A percentile compares a stretch with the other conserved stretches of the same genome.
Evolutionary conservation across 495 filamentous ascomycete species (phyloP).

Genomic region (Neurospora tetraspora): DNA sequence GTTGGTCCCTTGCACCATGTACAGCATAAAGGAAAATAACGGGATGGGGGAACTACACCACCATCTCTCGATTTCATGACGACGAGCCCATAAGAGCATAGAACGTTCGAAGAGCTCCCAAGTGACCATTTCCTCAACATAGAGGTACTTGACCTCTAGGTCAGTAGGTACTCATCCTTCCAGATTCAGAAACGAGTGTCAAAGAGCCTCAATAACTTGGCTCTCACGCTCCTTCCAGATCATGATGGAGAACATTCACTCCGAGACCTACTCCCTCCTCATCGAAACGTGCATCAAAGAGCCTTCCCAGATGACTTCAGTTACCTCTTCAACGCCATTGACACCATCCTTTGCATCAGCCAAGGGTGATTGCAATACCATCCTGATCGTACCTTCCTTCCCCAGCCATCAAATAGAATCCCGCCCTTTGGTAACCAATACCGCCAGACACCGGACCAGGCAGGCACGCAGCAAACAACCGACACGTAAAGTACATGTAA

Average conservation of each 20-base stretch:
- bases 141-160: too few relatives aligned
- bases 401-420: background rate
- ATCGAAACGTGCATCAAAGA: constrained; percentile 99
- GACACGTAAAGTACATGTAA: background rate
- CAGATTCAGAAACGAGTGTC: too few relatives aligned
- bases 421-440: background rate
- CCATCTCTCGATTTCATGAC: too few relatives aligned
- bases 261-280: constrained; percentile 95
- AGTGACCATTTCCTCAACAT: too few relatives aligned
- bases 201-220: background rate
- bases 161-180: too few relatives aligned
- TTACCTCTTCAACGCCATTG: constrained; percentile 97
- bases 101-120: too few relatives aligned
- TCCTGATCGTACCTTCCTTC: background rate
- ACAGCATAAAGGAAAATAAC: too few relatives aligned
- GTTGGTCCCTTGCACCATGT: too few relatives aligned
- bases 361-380: constrained; percentile 25
- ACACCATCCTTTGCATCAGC: constrained; percentile 85
- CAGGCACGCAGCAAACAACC: background rate
- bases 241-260: constrained; percentile 99
- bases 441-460: background rate
- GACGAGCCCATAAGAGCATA: too few relatives aligned
- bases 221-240: constrained; percentile 65
- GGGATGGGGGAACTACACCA: too few relatives aligned
- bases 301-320: constrained; percentile 83